Evolutionary conservation across 768 basidiomycete species (phyloP), one percentile per base, ranked within the genome.

Genomic region (Astraeus odoratus): DNA sequence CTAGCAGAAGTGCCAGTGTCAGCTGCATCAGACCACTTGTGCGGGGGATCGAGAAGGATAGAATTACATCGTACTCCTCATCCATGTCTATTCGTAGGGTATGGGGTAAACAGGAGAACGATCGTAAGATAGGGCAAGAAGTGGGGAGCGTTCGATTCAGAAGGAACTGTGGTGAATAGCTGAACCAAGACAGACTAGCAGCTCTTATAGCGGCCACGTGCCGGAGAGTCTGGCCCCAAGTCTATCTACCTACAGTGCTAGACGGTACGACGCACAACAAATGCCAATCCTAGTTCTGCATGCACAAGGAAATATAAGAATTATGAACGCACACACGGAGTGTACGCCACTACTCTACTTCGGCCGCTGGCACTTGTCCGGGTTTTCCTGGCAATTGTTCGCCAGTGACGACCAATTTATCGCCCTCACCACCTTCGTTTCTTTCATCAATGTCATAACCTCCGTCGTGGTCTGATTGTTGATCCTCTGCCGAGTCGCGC

Each of bases 11-110:
- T 42, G 44, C 53, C 46, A 60, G 54, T 47, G 48, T 35, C 41
- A n/a, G n/a, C n/a, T n/a, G n/a, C n/a, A 43, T 40, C 44, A 33
- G 43, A 30, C 8, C 52, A 51, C 24, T 47, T 49, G 47, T 58
- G 58, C 50, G 47, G 39, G 39, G 44, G 46, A 41, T 38, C 35
- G 46, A 29, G 18, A 46, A n/a, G 38, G 46, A 36, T 46, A 25
- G 46, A 55, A 55, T 57, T 65, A 96, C 94, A 67, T 97, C 94
- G 73, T 97, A 98, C 75, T 90, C 86, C 76, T 98, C 95, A 85
- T 99, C 95, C 95, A 99, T 96, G 66, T 58, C 72, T 54, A 47
- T 53, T 55, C 44, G 44, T 34, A 20, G 47, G 48, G 22, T 44
- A 40, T 53, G 16, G 35, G 43, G 51, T 42, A 53, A 39, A 39